Base-by-base conservation (phyloP, 2,329 filamentous ascomycete species). In the Fusarium sp. region DNA sequence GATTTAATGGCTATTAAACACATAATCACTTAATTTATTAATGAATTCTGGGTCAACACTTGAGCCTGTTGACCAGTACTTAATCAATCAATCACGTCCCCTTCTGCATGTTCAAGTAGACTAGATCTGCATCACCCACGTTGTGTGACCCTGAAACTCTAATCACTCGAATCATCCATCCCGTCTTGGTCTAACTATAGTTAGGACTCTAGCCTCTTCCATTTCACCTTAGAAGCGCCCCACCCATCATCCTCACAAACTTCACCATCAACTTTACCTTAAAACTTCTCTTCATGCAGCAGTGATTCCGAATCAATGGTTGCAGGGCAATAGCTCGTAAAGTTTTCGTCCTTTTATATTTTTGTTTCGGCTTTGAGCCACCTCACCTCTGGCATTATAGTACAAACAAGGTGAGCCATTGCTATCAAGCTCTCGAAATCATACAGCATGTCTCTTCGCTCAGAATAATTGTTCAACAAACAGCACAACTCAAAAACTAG, bases 21-120 rank as follows among this genome's bases (percentile, higher is more conserved):
- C 39, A 61, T 73, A 72, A 69, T 59, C 30, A 39, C 20, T 26
- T 73, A 73, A 73, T 73, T 63, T 45, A 68, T 70, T 73, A 73
- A 73, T 73, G 49, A 52, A 50, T 48, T 19, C n/a, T 37, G 17
- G 15, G 35, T 37, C n/a, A 10, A 37, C n/a, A 37, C 8, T 10
- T 37, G 35, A 37, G 17, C 35, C 17, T 10, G n/a, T 37, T n/a
- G n/a, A 37, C 17, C n/a, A n/a, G 10, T n/a, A 37, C 9, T 10
- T 37, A 37, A n/a, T 37, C 35, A 37, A 30, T 30, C 17, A 37
- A n/a, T 37, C 35, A 19, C n/a, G n/a, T 37, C 9, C 35, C 17
- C 15, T 19, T 37, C n/a, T n/a, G 9, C 8, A 37, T 13, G 28
- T 11, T 10, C 2, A 10, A 30, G 9, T 30, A 30, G 10, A 28